A percentile compares a stretch with the other conserved stretches of the same genome.
Conservation (phyloP, 805 yeast species). For the Suhomyces canberraensis region DNA sequence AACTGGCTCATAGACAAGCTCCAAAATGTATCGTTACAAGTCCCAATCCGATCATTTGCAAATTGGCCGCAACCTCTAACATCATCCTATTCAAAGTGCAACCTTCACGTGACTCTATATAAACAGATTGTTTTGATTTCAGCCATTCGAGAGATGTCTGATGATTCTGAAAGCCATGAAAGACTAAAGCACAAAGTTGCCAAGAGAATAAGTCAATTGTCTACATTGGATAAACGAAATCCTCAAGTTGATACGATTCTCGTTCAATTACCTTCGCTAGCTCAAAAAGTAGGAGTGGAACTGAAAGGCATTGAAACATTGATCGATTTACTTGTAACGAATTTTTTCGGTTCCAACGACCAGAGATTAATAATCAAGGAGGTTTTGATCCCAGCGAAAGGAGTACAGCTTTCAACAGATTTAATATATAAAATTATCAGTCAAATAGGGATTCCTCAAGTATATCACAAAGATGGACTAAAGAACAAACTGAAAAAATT, state of each 20-base stretch:
- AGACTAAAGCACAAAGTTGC: background rate
- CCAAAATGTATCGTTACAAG: too few relatives aligned
- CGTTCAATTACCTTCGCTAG: background rate
- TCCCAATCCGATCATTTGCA: too few relatives aligned
- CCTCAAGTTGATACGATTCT: background rate
- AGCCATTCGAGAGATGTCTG: too few relatives aligned
- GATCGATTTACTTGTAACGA: conserved; percentile 2
- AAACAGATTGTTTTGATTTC: too few relatives aligned
- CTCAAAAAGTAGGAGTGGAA: conserved; percentile 1
- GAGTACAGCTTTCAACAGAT: background rate
- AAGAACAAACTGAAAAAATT: conserved; percentile 4
- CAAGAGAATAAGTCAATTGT: background rate
- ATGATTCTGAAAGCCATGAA: background rate
- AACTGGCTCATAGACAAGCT: too few relatives aligned
- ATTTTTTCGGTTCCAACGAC: conserved; percentile 1
- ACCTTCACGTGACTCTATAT: too few relatives aligned
- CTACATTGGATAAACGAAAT: background rate
- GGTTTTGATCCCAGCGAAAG: conserved; percentile 4
- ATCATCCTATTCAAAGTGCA: too few relatives aligned
- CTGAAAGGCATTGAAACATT: background rate
- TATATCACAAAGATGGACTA: conserved; percentile 5
- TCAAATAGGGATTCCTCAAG: conserved; percentile 10
- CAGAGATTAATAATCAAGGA: conserved; percentile 3
- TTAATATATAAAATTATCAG: conserved; percentile 10
- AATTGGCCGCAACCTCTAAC: too few relatives aligned